Conservation (phyloP, 31 red algal species). For the Odonthalia washingtoniensis region DNA sequence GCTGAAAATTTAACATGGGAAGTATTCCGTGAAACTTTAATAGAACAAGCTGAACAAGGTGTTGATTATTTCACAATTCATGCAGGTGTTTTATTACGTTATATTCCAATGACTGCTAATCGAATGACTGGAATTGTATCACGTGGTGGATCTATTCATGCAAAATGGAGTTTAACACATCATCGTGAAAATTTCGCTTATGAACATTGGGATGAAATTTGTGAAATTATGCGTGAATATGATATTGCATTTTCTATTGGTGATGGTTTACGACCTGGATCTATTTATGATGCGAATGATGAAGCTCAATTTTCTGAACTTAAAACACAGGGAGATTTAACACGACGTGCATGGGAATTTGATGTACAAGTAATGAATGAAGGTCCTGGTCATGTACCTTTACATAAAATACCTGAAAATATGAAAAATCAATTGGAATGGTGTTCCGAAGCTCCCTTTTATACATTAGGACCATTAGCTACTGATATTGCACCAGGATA, state of each 20-base stretch:
- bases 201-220: constrained; percentile 99
- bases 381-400: constrained; percentile 98
- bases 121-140: constrained; percentile 99
- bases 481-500: constrained; percentile 99
- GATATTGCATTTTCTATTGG: constrained; percentile 99
- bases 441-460: constrained; percentile 99
- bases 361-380: constrained; percentile 99
- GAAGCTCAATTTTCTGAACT: constrained; percentile 99
- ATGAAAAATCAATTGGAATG: constrained; percentile 99
- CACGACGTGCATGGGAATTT: constrained; percentile 96
- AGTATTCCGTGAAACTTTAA: constrained; percentile 94
- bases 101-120: constrained; percentile 93
- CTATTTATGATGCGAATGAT: constrained; percentile 99
- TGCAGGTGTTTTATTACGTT: constrained; percentile 95
- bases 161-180: constrained; percentile 98
- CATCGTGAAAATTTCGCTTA: constrained; percentile 99
- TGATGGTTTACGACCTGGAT: constrained; percentile 96
- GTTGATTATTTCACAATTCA: constrained; percentile 99
- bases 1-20: constrained; percentile 99
- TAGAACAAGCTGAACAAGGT: constrained; percentile 99
- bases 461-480: constrained; percentile 95
- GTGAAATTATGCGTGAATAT: constrained; percentile 95
- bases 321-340: constrained; percentile 98
- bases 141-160: constrained; percentile 98
- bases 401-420: constrained; percentile 99